Evolutionary conservation across 306 rosid species (phyloP).

Genomic region (Abrus pulchellus): DNA sequence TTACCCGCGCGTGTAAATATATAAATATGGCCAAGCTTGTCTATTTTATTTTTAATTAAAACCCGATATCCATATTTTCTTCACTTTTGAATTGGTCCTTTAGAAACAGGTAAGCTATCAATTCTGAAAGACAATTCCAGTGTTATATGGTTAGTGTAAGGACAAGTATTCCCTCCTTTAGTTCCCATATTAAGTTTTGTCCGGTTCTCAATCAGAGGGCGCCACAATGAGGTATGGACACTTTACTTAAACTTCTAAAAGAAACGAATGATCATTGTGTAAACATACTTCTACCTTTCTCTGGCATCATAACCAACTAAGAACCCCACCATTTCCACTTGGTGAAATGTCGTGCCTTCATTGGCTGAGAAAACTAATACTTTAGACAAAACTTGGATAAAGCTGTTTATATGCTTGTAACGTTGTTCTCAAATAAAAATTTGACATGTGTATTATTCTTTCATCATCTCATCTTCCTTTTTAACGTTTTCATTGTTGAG

Average conservation of each 20-base stretch:
- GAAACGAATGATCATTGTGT: conserved; percentile 29
- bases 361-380: conserved; percentile 52
- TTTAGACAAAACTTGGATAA: conserved; percentile 26
- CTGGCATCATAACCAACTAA: conserved; percentile 35
- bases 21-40: neutral
- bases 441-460: conserved; percentile 15
- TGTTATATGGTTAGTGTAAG: conserved; percentile 43
- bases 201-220: conserved; percentile 40
- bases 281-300: conserved; percentile 41
- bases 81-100: conserved; percentile 38
- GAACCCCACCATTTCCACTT: conserved; percentile 15
- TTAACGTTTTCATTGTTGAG: neutral
- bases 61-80: conserved; percentile 6
- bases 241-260: conserved; percentile 39
- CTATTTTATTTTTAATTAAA: neutral
- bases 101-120: conserved; percentile 68
- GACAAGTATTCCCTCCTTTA: conserved; percentile 51
- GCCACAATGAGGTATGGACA: conserved; percentile 55
- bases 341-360: conserved; percentile 42
- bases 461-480: conserved; percentile 28
- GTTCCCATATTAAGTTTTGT: conserved; percentile 46
- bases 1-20: neutral
- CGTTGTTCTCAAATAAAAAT: conserved; percentile 15
- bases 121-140: conserved; percentile 53
- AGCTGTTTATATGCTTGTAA: conserved; percentile 13